These are phyloP conservation scores for Singerocomus rubriflavus DNA, from an alignment of 1,284 basidiomycete genomes.

Conservation along the genomic window DNA sequence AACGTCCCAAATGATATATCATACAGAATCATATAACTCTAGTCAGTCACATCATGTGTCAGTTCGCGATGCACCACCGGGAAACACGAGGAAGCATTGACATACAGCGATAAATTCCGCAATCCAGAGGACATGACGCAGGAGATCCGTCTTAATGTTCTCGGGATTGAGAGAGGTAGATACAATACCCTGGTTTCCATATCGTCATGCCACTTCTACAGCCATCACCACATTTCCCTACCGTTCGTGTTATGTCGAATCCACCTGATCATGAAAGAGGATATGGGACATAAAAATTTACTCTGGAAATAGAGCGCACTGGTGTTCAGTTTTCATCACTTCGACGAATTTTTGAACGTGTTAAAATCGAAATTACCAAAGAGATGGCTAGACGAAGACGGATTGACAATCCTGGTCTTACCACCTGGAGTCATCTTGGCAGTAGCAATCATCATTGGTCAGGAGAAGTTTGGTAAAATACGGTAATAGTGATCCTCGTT, in stretches of 20 bases:
- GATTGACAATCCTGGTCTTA: slow-evolving; percentile 43
- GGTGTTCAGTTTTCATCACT: slow-evolving; percentile 28
- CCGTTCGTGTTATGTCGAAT: background rate
- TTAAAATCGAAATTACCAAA: slow-evolving; percentile 33
- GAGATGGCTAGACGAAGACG: slow-evolving; percentile 37
- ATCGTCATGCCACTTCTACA: slow-evolving; percentile 23
- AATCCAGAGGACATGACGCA: slow-evolving; percentile 18
- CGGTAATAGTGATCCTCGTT: too few relatives aligned
- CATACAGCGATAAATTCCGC: slow-evolving; percentile 14
- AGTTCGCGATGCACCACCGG: background rate
- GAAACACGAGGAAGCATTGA: background rate
- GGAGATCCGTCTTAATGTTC: slow-evolving; percentile 28
- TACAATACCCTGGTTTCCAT: slow-evolving; percentile 22
- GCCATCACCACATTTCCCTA: slow-evolving; percentile 27
- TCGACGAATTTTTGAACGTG: slow-evolving; percentile 37
- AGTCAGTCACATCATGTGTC: background rate
- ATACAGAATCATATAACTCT: too few relatives aligned
- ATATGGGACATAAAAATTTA: slow-evolving; percentile 38
- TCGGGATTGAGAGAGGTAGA: slow-evolving; percentile 28
- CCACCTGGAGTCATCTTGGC: slow-evolving; percentile 29
- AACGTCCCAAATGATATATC: slow-evolving; percentile 31
- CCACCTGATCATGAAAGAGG: background rate
- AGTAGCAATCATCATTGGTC: slow-evolving; percentile 39
- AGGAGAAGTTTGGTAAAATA: slow-evolving; percentile 49
- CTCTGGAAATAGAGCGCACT: slow-evolving; percentile 42